Evolutionary conservation across 78 protist species (phyloP).

Genomic region (Creolimax fragrantissima): DNA sequence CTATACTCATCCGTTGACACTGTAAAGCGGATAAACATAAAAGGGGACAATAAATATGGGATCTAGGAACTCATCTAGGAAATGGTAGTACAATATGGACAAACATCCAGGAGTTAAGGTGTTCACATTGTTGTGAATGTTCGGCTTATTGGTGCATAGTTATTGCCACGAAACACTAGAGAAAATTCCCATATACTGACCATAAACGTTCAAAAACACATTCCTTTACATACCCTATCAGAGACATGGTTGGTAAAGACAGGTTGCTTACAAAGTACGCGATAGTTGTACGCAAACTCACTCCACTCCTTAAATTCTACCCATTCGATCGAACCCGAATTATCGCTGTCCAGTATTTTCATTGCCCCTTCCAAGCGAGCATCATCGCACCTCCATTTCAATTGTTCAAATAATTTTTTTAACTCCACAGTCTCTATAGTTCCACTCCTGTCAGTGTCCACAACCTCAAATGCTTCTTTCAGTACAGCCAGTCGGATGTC

Average conservation of each 20-base stretch:
- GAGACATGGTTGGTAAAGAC: not conserved
- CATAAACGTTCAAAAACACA: too few species aligned
- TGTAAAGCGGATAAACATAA: too few species aligned
- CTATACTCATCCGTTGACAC: too few species aligned
- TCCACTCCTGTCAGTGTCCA: not conserved
- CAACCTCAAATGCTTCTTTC: not conserved
- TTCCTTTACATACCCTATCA: not conserved
- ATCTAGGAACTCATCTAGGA: too few species aligned
- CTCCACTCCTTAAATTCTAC: conserved; percentile 12
- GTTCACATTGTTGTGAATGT: too few species aligned
- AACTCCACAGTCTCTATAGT: not conserved
- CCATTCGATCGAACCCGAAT: conserved; percentile 13
- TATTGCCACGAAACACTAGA: too few species aligned
- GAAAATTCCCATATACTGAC: too few species aligned
- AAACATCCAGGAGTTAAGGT: too few species aligned
- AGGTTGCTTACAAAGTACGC: not conserved
- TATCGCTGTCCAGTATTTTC: not conserved
- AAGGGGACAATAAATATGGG: too few species aligned
- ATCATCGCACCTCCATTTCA: not conserved
- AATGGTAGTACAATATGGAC: too few species aligned
- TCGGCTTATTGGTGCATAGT: too few species aligned
- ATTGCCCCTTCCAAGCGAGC: not conserved
- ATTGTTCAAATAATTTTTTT: not conserved
- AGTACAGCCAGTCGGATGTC: not conserved
- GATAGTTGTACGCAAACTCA: not conserved